Base-by-base conservation (phyloP, 176 grass and related monocot genomes). In the Rhipidocladum racemiflorum region DNA sequence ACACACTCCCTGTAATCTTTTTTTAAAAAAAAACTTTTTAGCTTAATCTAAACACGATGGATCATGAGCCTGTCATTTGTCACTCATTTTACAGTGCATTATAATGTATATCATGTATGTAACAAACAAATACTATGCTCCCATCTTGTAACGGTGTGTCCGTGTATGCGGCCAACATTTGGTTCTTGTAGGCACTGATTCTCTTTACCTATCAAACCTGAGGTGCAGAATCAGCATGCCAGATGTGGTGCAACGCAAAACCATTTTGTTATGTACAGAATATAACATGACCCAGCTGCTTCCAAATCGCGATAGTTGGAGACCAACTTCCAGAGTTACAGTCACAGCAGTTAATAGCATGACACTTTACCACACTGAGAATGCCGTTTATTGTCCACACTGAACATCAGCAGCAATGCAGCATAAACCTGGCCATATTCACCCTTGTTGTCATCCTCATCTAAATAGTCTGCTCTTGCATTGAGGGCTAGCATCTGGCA, bases 401-500 rank as follows among this genome's bases (percentile, higher is more conserved):
- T 55, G 59, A 60, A n/a, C n/a, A n/a, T n/a, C n/a, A n/a, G n/a
- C n/a, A n/a, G n/a, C n/a, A n/a, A n/a, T n/a, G n/a, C 43, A 44
- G 85, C 73, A 27, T 88, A 94, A 83, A 94, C 89, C 64, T 90
- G 85, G 20, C 92, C 89, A 50, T 94, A 94, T 32, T 94, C 85
- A 2, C 89, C 89, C 79, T 91, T 91, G 74, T 85, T 44, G 18
- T 81, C 90, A 24, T 84, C 84, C 79, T 94, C 90, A 11, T 90
- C 84, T 39, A 92, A 66, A 57, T 91, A 85, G 79, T 94, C 95
- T 34, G 79, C 81, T 55, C 92, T 97, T 53, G 90, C 88, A 65
- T 97, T 97, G 29, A 94, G 84, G 1, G 86, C 87, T 54, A 94
- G 72, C 84, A 97, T 92, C 78, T 89, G 79, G 76, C 84, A 86